A percentile compares a stretch with the other conserved stretches of the same genome.
Conservation (phyloP, 2,329 filamentous ascomycete genomes). For the Arthrobotrys pseudoclavata region DNA sequence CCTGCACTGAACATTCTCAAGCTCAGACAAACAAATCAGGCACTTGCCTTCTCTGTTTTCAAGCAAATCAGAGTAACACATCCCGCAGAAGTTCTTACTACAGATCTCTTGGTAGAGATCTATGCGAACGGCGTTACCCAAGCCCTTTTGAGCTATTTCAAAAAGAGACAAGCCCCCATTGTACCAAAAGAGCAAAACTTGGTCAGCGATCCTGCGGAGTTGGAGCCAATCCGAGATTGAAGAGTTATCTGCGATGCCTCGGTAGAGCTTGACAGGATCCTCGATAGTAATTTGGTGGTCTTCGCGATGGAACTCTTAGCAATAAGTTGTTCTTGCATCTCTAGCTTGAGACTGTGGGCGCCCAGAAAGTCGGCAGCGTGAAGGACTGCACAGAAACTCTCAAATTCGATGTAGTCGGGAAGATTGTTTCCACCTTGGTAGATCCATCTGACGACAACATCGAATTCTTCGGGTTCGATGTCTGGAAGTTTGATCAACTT, state of each 20-base stretch:
- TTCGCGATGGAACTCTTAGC: neutral
- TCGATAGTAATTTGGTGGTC: neutral
- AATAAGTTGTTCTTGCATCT: slow-evolving; percentile 1
- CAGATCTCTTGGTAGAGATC: slow-evolving; percentile 5
- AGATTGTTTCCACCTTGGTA: slow-evolving; percentile 30
- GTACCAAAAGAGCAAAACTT: neutral
- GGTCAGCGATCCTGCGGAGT: neutral
- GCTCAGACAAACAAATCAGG: neutral
- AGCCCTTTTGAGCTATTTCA: neutral
- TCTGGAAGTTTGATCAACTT: slow-evolving; percentile 25
- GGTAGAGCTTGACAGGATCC: neutral
- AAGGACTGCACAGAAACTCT: neutral
- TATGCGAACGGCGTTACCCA: neutral
- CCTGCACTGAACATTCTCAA: neutral
- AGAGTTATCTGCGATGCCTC: neutral
- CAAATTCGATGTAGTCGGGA: neutral
- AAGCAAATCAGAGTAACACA: neutral
- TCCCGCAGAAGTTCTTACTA: neutral
- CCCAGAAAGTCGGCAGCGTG: neutral
- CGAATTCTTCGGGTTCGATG: slow-evolving; percentile 37
- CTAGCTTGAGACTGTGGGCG: neutral
- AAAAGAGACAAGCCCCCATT: neutral
- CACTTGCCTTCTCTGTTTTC: neutral
- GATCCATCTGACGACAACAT: slow-evolving; percentile 57
- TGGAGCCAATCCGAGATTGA: neutral